Conservation (phyloP, 164 flowering plant species). For the Vitis rupestris region DNA sequence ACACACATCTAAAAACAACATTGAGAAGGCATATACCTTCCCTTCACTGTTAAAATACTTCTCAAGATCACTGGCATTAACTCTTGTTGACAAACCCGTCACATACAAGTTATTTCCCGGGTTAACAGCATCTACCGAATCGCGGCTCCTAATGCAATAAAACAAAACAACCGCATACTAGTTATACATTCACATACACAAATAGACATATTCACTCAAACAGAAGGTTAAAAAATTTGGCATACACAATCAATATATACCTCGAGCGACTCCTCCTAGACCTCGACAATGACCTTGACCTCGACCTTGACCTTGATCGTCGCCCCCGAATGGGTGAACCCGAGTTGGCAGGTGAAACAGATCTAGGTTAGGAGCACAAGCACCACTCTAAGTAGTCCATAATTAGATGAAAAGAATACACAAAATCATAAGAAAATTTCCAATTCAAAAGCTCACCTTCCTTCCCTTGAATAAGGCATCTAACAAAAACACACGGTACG, state of each 20-base stretch:
- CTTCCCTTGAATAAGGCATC: constrained; percentile 50
- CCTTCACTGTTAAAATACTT: constrained; percentile 53
- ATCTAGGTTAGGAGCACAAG: constrained; percentile 23
- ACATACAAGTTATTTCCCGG: constrained; percentile 75
- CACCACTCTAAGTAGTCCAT: neutral
- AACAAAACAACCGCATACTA: neutral
- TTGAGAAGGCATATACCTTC: constrained; percentile 34
- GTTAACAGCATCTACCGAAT: constrained; percentile 38
- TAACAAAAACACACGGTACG: constrained; percentile 16
- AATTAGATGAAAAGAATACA: neutral
- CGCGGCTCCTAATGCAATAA: constrained; percentile 35
- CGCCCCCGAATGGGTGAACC: constrained; percentile 29
- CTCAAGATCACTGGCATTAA: constrained; percentile 52
- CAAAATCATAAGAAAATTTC: neutral
- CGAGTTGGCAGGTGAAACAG: constrained; percentile 38
- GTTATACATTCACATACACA: neutral
- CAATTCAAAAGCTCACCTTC: constrained; percentile 31
- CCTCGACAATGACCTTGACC: constrained; percentile 45
- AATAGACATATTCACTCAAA: neutral
- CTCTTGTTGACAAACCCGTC: constrained; percentile 67
- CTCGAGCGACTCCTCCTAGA: constrained; percentile 54
- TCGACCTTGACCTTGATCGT: constrained; percentile 39
- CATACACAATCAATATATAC: constrained; percentile 17
- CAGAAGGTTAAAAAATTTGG: neutral
- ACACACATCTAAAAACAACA: neutral